phyloP scores from a whole-genome alignment of 768 basidiomycete genomes.

The Piloderma croceum region DNA sequence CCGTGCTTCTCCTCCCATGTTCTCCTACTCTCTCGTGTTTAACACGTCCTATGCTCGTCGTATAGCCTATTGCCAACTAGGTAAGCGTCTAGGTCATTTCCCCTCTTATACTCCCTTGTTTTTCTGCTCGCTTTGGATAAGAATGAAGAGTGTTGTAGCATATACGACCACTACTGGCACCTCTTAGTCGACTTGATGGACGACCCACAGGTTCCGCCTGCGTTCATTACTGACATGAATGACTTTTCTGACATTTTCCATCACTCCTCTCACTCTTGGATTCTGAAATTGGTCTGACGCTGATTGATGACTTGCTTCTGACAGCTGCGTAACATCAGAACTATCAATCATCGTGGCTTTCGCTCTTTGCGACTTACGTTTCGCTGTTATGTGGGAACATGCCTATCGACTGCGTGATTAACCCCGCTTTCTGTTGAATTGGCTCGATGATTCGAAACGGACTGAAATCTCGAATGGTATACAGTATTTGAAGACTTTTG shows the following conservation, averaged over 20 bases:
- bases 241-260: conserved; percentile 40
- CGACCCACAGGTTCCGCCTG: conserved; percentile 27
- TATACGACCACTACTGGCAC: conserved; percentile 72
- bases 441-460: too few species aligned
- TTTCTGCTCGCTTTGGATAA: too few species aligned
- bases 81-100: conserved; percentile 17
- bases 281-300: too few species aligned
- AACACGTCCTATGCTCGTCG: background rate
- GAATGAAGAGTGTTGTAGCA: conserved; percentile 82
- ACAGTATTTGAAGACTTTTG: conserved; percentile 7
- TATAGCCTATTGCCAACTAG: conserved; percentile 3
- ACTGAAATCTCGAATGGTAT: background rate
- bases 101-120: conserved; percentile 25
- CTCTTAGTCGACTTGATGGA: conserved; percentile 83
- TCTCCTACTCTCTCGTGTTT: background rate
- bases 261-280: too few species aligned
- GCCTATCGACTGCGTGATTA: too few species aligned
- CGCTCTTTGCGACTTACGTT: too few species aligned
- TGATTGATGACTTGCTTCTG: too few species aligned
- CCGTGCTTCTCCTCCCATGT: conserved; percentile 3
- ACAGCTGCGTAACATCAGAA: too few species aligned
- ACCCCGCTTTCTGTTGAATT: too few species aligned
- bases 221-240: conserved; percentile 77
- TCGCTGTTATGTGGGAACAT: too few species aligned
- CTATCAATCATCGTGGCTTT: too few species aligned